Percentiles rank a stretch among this genome's conserved stretches.
Evolutionary conservation across 331 rosid species (phyloP).

Genomic region (Saraca asoca): DNA sequence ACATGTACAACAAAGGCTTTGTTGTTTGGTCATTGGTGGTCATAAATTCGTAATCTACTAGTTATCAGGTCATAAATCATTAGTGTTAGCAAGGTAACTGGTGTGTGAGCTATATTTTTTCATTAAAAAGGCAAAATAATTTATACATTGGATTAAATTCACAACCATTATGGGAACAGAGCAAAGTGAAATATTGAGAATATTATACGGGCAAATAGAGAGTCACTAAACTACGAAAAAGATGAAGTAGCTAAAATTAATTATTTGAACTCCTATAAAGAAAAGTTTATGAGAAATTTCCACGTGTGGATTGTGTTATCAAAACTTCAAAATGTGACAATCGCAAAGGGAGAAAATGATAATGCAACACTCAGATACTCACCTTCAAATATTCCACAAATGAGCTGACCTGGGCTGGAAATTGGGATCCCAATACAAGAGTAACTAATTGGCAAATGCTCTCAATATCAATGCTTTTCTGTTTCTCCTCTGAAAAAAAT

Average conservation of each 20-base stretch:
- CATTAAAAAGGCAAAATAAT: too few species aligned
- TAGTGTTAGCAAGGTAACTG: background rate
- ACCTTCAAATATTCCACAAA: constrained; percentile 92
- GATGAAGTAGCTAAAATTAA: too few species aligned
- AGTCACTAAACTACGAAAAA: background rate
- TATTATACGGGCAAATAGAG: background rate
- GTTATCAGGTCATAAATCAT: background rate
- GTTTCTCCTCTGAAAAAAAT: constrained; percentile 83
- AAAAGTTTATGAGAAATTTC: background rate
- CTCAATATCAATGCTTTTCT: constrained; percentile 91
- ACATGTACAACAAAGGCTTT: background rate
- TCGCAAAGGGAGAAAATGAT: background rate
- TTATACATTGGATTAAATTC: too few species aligned
- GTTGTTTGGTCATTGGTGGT: background rate
- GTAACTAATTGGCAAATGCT: constrained; percentile 74
- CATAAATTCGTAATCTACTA: background rate
- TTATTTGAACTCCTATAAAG: too few species aligned
- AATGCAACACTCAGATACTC: constrained; percentile 29
- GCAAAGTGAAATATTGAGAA: background rate
- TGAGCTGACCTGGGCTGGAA: constrained; percentile 65
- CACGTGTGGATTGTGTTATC: too few species aligned
- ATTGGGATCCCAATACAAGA: constrained; percentile 73
- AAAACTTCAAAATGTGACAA: too few species aligned
- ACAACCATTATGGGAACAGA: too few species aligned
- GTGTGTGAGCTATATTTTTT: too few species aligned